These are phyloP conservation scores for Leccinum fibrillosum DNA, from an alignment of 768 basidiomycete genomes.

Conservation along the genomic window DNA sequence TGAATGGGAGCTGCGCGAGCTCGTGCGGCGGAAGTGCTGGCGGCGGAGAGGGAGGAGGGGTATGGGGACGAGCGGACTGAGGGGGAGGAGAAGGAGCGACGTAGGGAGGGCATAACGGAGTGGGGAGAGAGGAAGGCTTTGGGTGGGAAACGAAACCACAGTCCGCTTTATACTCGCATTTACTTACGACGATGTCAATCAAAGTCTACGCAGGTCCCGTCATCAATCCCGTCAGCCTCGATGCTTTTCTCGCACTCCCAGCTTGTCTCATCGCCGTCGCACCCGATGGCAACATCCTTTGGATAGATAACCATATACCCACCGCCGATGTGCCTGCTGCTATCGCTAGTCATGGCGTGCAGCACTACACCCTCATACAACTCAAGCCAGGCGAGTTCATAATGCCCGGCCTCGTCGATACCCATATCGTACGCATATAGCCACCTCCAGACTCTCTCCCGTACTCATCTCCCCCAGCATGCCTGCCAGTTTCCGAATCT, in stretches of 20 bases:
- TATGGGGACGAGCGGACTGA: slow-evolving; percentile 71
- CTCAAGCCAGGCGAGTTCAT: slow-evolving; percentile 61
- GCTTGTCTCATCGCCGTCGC: slow-evolving; percentile 54
- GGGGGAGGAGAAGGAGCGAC: slow-evolving; percentile 71
- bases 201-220: slow-evolving; percentile 56
- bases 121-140: slow-evolving; percentile 4
- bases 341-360: slow-evolving; percentile 49
- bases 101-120: slow-evolving; percentile 66
- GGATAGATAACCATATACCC: slow-evolving; percentile 63
- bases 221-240: slow-evolving; percentile 49
- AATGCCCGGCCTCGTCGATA: slow-evolving; percentile 88
- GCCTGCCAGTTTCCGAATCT: slow-evolving; percentile 43
- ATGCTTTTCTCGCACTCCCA: slow-evolving; percentile 44
- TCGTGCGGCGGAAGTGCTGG: slow-evolving; percentile 33
- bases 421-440: slow-evolving; percentile 68
- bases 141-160: slow-evolving; percentile 30
- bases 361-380: slow-evolving; percentile 30
- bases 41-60: slow-evolving; percentile 38
- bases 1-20: slow-evolving; percentile 35
- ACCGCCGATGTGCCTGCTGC: slow-evolving; percentile 45
- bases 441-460: neutral
- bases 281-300: slow-evolving; percentile 56
- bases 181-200: slow-evolving; percentile 8
- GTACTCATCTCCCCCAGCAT: slow-evolving; percentile 22
- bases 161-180: slow-evolving; percentile 45